A percentile compares a stretch with the other conserved stretches of the same genome.
These are phyloP conservation scores for Psophocarpus tetragonolobus DNA, from an alignment of 306 rosid genomes.

Conservation along the genomic window DNA sequence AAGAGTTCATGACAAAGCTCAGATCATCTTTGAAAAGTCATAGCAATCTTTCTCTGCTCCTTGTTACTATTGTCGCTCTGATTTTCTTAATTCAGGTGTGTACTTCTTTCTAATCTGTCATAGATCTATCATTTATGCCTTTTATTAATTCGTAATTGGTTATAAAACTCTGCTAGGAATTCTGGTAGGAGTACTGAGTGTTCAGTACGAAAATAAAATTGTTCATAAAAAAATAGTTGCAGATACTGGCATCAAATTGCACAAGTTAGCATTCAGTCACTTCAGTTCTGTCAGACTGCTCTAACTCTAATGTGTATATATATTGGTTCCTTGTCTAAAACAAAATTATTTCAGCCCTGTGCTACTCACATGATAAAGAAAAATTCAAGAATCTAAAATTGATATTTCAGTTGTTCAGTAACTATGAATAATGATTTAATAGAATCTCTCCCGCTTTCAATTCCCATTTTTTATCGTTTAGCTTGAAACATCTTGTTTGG, in stretches of 20 bases:
- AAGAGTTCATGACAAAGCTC: conserved; percentile 48
- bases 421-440: background rate
- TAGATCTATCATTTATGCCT: too few relatives aligned
- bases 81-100: conserved; percentile 93
- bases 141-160: conserved; percentile 10
- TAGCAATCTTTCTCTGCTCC: conserved; percentile 60
- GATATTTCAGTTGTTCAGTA: conserved; percentile 7
- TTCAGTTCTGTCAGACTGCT: background rate
- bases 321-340: background rate
- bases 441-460: background rate
- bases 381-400: background rate
- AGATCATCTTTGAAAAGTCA: conserved; percentile 64
- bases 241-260: background rate
- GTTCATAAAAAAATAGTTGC: background rate
- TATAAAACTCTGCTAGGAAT: background rate
- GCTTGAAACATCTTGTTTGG: background rate
- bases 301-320: background rate
- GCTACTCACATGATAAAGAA: background rate
- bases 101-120: too few relatives aligned
- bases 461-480: background rate
- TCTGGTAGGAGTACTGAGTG: background rate
- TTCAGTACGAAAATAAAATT: conserved; percentile 7
- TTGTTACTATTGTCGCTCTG: conserved; percentile 61
- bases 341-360: background rate
- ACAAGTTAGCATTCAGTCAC: background rate